Conservation (phyloP, 2,329 filamentous ascomycete genomes). For the Diplodia sapinea region DNA sequence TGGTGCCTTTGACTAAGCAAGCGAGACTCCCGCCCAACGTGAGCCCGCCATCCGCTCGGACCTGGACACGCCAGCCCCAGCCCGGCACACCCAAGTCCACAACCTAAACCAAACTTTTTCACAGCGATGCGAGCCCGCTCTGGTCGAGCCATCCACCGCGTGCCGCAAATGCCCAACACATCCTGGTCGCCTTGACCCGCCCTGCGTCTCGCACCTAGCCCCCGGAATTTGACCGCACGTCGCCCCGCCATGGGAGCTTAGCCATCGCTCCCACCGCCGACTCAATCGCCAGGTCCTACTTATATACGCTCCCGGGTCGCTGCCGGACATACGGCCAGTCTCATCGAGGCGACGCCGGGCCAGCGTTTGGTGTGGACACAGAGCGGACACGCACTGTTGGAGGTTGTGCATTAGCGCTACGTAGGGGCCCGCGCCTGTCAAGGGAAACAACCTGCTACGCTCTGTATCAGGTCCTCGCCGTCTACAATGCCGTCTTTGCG, state of each 20-base stretch:
- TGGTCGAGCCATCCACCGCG: constrained; percentile 5
- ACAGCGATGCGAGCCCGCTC: constrained; percentile 5
- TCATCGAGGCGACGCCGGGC: constrained; percentile 3
- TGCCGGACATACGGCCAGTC: constrained; percentile 1
- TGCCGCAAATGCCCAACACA: not conserved
- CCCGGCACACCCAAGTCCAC: constrained; percentile 19
- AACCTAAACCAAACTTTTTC: constrained; percentile 12
- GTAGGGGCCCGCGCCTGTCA: not conserved
- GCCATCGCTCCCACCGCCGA: not conserved
- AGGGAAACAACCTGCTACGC: not conserved
- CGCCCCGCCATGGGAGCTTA: constrained; percentile 4
- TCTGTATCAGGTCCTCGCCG: not conserved
- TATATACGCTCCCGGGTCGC: constrained; percentile 5
- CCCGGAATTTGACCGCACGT: constrained; percentile 9
- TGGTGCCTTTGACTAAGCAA: constrained; percentile 21
- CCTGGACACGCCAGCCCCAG: constrained; percentile 26
- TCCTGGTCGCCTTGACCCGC: not conserved
- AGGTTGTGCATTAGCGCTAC: constrained; percentile 14
- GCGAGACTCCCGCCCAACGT: constrained; percentile 19
- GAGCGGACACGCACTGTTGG: constrained; percentile 19
- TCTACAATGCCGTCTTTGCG: not conserved
- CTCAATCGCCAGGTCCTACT: not conserved
- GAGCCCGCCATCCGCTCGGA: constrained; percentile 20
- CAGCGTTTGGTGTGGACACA: constrained; percentile 13
- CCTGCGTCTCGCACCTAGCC: not conserved